These are phyloP conservation scores for Chalciporus pseudorubinellus DNA, from an alignment of 768 basidiomycete species.

Conservation along the genomic window DNA sequence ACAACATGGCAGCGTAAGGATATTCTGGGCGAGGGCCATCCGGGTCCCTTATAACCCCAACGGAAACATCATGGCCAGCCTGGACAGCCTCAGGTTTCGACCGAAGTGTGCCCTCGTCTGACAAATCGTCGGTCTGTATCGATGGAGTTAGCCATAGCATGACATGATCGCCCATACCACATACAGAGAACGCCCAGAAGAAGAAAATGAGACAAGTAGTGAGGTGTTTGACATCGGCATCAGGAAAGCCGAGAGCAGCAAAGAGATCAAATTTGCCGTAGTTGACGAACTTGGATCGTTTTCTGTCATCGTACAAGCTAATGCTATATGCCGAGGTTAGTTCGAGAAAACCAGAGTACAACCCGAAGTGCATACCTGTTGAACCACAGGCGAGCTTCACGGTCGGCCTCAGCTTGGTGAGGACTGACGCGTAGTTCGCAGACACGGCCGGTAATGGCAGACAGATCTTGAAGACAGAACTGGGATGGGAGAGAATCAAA, in stretches of 20 bases:
- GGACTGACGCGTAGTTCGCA: slow-evolving; percentile 35
- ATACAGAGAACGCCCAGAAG: slow-evolving; percentile 39
- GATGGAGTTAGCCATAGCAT: slow-evolving; percentile 2
- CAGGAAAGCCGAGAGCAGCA: slow-evolving; percentile 38
- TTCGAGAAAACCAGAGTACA: not conserved
- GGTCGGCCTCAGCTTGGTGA: slow-evolving; percentile 35
- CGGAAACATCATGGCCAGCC: slow-evolving; percentile 34
- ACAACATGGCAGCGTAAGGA: slow-evolving; percentile 39
- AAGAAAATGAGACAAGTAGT: slow-evolving; percentile 38
- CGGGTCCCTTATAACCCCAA: slow-evolving; percentile 27
- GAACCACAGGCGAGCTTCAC: slow-evolving; percentile 34
- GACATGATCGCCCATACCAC: not conserved
- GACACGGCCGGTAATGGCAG: slow-evolving; percentile 35
- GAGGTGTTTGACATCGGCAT: slow-evolving; percentile 35
- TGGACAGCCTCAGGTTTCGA: slow-evolving; percentile 35
- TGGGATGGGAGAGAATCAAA: slow-evolving; percentile 32
- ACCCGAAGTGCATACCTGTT: slow-evolving; percentile 20
- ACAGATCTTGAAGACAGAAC: slow-evolving; percentile 36
- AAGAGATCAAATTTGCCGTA: slow-evolving; percentile 40
- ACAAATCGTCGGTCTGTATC: slow-evolving; percentile 35
- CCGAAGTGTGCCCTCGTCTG: slow-evolving; percentile 36
- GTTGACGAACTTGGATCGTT: slow-evolving; percentile 34
- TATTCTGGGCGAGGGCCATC: slow-evolving; percentile 29
- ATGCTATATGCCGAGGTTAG: slow-evolving; percentile 18
- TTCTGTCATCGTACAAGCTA: slow-evolving; percentile 35